Base-by-base conservation (phyloP, 441 rosid species). In the Daphne laureola region DNA sequence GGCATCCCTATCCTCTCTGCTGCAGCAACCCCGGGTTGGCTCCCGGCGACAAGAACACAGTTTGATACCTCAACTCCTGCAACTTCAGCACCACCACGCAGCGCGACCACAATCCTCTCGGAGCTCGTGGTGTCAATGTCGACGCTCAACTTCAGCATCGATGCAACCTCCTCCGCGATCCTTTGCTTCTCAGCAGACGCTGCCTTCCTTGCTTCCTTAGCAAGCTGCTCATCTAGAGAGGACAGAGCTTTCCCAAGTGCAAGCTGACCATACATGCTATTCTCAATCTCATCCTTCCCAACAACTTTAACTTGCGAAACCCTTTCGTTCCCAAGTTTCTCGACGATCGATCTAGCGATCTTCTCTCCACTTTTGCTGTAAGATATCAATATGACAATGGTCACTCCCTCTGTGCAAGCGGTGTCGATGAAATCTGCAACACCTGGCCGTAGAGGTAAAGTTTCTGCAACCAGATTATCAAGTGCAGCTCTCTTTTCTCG, bases 101-200 rank as follows among this genome's bases (percentile, higher is more conserved):
- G 57, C 43, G 98, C 82, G 54, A 78, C 80, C 27, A 87, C 86
- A 53, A 86, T 77, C 67, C 96, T 86, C 76, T 87, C 90, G 56
- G 83, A 73, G 56, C 86, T 76, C 74, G 63, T 87, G 42, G 95
- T 80, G 75, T 80, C 93, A 25, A 91, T 59, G 35, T 82, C 85
- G 57, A 91, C 96, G 53, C 77, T 80, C 79, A 83, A 72, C 73
- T 87, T 91, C 43, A 91, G 87, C 76, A 82, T 54, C 12, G 90
- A 83, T 21, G 96, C 98, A 69, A 91, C 90, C 78, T 87, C 92
- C 65, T 91, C 69, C 14, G 95, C 98, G 72, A 91, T 79, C 77
- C 77, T 76, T 67, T 78, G 90, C 68, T 82, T 91, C 79, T 91
- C 87, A 40, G 92, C 87, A 35, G 96, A 87, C 25, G 70, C 98